These are phyloP conservation scores for Aspergillus sp. DNA, from an alignment of 2,329 filamentous ascomycete species.

Conservation along the genomic window DNA sequence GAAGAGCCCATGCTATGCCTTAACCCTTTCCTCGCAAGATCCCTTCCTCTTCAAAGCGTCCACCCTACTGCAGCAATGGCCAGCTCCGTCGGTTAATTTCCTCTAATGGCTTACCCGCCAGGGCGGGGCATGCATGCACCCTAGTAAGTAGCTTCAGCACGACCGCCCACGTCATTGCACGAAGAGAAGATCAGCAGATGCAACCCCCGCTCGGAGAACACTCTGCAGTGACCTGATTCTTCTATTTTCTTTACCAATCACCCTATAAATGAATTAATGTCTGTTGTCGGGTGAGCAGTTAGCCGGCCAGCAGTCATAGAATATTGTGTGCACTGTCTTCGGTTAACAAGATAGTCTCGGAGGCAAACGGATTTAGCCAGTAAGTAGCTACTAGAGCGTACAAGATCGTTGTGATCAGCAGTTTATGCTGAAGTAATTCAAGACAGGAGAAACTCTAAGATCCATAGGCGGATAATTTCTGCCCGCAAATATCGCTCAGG, in stretches of 20 bases:
- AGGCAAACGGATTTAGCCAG: too few relatives aligned
- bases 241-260: background rate
- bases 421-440: too few relatives aligned
- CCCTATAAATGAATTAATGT: background rate
- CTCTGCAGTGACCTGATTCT: background rate
- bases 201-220: background rate
- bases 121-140: background rate
- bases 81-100: background rate
- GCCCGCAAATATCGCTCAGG: background rate
- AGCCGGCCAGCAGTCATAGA: too few relatives aligned
- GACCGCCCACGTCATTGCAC: background rate
- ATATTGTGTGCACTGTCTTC: too few relatives aligned
- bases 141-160: background rate
- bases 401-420: too few relatives aligned
- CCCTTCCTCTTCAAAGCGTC: background rate
- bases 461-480: background rate
- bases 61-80: background rate
- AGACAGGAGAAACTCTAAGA: background rate
- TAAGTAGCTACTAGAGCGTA: too few relatives aligned
- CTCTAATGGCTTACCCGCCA: background rate
- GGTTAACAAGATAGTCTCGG: too few relatives aligned
- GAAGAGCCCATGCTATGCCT: too few relatives aligned
- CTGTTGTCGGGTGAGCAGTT: background rate
- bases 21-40: background rate
- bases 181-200: background rate